Conservation (phyloP, 192 early-diverging fungal genomes). For the Dimargaris xerosporica region DNA sequence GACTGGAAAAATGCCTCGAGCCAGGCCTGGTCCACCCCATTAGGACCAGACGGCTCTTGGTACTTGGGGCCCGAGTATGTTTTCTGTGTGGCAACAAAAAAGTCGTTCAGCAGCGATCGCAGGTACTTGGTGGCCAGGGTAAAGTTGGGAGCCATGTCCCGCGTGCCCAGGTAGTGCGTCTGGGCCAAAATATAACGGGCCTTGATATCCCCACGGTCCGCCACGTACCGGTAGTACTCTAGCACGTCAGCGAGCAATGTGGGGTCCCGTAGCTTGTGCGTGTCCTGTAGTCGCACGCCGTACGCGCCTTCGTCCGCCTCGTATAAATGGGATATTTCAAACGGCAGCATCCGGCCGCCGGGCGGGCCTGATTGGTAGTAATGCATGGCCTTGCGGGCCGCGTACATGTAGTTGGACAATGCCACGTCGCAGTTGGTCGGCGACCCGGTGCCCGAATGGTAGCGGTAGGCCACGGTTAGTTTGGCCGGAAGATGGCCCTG, state of each 20-base stretch:
- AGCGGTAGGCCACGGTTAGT: conserved; percentile 73
- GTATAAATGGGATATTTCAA: conserved; percentile 45
- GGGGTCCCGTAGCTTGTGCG: conserved; percentile 24
- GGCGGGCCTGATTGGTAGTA: conserved; percentile 63
- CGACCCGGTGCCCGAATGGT: conserved; percentile 66
- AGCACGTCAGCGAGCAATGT: conserved; percentile 57
- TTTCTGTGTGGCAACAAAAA: neutral
- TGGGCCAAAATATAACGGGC: conserved; percentile 63
- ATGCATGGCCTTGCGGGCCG: conserved; percentile 60
- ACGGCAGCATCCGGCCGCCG: conserved; percentile 56
- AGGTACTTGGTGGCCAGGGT: conserved; percentile 16
- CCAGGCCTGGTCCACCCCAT: neutral
- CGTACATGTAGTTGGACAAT: conserved; percentile 57
- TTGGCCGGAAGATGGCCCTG: conserved; percentile 58
- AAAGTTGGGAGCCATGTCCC: conserved; percentile 20
- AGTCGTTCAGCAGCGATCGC: conserved; percentile 12
- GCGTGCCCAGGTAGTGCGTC: conserved; percentile 64
- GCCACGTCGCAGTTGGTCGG: conserved; percentile 64
- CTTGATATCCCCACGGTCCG: conserved; percentile 39
- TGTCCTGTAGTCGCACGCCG: conserved; percentile 42
- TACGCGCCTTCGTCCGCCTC: conserved; percentile 73
- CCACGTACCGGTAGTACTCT: conserved; percentile 52
- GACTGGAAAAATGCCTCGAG: conserved; percentile 4
- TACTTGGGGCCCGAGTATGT: neutral
- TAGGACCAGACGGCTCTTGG: neutral